A percentile compares a stretch with the other conserved stretches of the same genome.
These are phyloP conservation scores for Neofusicoccum kwambonambiense DNA, from an alignment of 2,329 filamentous ascomycete genomes.

Conservation along the genomic window DNA sequence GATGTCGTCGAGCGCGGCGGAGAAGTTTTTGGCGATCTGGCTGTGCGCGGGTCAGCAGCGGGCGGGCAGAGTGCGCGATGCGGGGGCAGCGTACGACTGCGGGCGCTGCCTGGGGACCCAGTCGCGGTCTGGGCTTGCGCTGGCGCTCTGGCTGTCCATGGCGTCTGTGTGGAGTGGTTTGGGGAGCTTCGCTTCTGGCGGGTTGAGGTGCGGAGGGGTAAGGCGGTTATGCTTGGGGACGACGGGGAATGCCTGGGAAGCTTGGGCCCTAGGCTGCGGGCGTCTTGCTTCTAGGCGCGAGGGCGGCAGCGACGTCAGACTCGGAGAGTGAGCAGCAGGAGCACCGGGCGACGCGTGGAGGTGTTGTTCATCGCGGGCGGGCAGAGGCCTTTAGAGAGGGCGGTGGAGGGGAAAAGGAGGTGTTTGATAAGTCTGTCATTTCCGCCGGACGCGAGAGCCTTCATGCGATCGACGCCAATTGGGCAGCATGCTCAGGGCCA, in stretches of 20 bases:
- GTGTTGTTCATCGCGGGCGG: constrained; percentile 8
- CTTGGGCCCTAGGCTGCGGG: constrained; percentile 3
- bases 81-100: constrained; percentile 66
- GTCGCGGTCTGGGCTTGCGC: constrained; percentile 71
- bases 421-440: constrained; percentile 19
- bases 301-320: constrained; percentile 13
- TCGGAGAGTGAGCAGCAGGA: constrained; percentile 9
- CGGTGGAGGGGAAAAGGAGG: constrained; percentile 28
- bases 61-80: constrained; percentile 17
- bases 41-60: constrained; percentile 46
- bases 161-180: constrained; percentile 17
- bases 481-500: background rate
- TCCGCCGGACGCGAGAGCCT: constrained; percentile 14
- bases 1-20: constrained; percentile 79
- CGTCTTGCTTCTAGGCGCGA: background rate
- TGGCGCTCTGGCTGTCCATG: constrained; percentile 49
- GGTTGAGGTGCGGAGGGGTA: constrained; percentile 17
- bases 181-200: constrained; percentile 17
- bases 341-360: constrained; percentile 16
- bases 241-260: constrained; percentile 5
- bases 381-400: constrained; percentile 15
- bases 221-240: background rate
- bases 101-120: constrained; percentile 81
- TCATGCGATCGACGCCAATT: constrained; percentile 15
- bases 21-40: constrained; percentile 84